phyloP scores from a whole-genome alignment of 2,329 filamentous ascomycete species.

The Cladosporium sp. region DNA sequence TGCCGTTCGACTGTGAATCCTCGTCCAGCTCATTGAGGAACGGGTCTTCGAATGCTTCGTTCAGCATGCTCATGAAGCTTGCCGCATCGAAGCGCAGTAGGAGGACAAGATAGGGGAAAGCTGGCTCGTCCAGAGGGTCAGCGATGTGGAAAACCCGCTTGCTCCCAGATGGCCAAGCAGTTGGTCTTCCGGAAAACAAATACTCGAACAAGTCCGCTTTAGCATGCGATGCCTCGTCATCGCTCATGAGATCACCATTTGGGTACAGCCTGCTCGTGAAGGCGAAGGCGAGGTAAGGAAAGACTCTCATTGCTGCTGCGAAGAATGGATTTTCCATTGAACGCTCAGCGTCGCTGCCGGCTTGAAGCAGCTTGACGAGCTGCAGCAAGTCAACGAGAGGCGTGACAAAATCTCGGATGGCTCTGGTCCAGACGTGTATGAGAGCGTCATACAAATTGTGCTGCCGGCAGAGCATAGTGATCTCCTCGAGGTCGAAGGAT shows the following conservation, averaged over 20 bases:
- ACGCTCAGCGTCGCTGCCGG: constrained; percentile 53
- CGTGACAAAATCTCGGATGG: constrained; percentile 81
- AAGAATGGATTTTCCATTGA: constrained; percentile 39
- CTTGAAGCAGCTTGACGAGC: constrained; percentile 50
- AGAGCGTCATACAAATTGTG: constrained; percentile 90
- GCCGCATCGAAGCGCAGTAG: constrained; percentile 84
- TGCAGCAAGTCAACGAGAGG: constrained; percentile 77
- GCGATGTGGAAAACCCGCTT: constrained; percentile 56
- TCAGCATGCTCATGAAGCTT: constrained; percentile 89
- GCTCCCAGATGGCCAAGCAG: constrained; percentile 66
- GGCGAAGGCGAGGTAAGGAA: constrained; percentile 87
- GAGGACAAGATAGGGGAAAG: constrained; percentile 78
- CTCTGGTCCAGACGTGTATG: constrained; percentile 95
- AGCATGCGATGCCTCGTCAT: constrained; percentile 65
- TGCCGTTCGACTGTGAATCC: constrained; percentile 34
- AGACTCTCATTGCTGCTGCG: constrained; percentile 79
- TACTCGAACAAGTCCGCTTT: constrained; percentile 91
- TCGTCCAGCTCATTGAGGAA: constrained; percentile 71
- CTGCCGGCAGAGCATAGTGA: constrained; percentile 84
- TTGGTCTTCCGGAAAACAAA: constrained; percentile 76
- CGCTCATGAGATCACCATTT: constrained; percentile 67
- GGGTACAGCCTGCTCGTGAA: constrained; percentile 90
- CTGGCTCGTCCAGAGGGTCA: constrained; percentile 53
- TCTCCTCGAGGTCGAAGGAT: constrained; percentile 89
- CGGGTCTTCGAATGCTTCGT: constrained; percentile 92